Evolutionary conservation across 148 eudicot species (phyloP).

Genomic region (Gaultheria prostrata): DNA sequence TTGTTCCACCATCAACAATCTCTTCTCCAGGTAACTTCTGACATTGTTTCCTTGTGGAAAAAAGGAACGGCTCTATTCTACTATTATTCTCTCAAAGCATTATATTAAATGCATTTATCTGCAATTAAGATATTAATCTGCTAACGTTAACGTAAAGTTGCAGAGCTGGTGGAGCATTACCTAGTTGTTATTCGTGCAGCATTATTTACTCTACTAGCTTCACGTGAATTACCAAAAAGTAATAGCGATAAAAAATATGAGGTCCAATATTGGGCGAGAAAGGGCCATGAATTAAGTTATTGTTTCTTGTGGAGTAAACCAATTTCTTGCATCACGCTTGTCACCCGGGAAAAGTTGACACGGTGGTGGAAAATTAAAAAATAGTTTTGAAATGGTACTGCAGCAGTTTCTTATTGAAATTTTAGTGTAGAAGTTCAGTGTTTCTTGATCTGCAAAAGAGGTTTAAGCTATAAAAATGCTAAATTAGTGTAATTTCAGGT

Average conservation of each 20-base stretch:
- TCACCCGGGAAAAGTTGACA: neutral
- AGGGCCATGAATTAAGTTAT: constrained; percentile 1
- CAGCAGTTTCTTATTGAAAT: neutral
- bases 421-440: neutral
- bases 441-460: constrained; percentile 14
- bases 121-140: neutral
- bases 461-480: neutral
- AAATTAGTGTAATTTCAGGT: constrained; percentile 21
- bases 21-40: constrained; percentile 29
- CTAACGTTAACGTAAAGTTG: neutral
- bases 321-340: neutral
- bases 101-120: neutral
- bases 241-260: neutral
- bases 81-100: neutral
- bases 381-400: neutral
- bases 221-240: neutral
- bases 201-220: neutral
- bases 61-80: neutral
- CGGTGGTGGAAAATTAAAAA: neutral
- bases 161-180: neutral
- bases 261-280: neutral
- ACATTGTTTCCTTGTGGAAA: neutral
- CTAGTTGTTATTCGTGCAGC: neutral
- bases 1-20: constrained; percentile 28
- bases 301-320: neutral